phyloP scores from a whole-genome alignment of 163 green algal species.

The Chlamydomonas reinhardtii region DNA sequence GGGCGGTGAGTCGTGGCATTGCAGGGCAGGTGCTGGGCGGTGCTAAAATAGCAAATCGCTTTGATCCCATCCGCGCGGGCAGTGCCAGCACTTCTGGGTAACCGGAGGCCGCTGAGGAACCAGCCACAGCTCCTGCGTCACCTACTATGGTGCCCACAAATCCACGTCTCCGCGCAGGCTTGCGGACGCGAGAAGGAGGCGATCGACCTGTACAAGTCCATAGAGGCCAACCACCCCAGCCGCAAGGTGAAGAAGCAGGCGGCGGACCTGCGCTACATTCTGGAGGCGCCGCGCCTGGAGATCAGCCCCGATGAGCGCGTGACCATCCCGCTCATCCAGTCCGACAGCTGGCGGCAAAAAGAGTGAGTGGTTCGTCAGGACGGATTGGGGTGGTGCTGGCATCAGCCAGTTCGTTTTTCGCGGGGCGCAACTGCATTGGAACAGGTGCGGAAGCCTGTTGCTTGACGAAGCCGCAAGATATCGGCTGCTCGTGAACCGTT shows the following conservation, averaged over 20 bases:
- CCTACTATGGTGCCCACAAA: no score
- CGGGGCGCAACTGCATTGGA: no score
- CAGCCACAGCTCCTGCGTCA: no score
- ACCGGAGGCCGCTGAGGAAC: no score
- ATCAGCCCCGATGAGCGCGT: constrained; percentile 84
- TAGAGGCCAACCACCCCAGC: constrained; percentile 85
- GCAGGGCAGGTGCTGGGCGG: no score
- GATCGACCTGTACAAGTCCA: constrained; percentile 80
- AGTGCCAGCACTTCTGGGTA: no score
- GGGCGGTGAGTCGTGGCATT: no score
- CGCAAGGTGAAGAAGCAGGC: constrained; percentile 79
- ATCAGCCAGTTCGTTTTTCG: no score
- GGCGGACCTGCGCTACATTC: constrained; percentile 86
- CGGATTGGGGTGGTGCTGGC: no score
- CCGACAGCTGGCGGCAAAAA: constrained; percentile 55
- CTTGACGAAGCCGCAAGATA: neutral
- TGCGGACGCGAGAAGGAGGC: constrained; percentile 77
- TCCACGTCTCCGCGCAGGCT: constrained; percentile 41
- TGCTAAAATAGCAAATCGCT: no score
- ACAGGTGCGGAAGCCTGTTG: neutral
- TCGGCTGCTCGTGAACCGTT: no score
- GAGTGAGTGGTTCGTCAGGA: constrained; percentile 34
- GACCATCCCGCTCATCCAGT: constrained; percentile 82
- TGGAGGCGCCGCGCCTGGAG: constrained; percentile 90
- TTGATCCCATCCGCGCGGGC: no score